Conservation (phyloP, 1,284 basidiomycete genomes). For the Cryptococcus sp. region DNA sequence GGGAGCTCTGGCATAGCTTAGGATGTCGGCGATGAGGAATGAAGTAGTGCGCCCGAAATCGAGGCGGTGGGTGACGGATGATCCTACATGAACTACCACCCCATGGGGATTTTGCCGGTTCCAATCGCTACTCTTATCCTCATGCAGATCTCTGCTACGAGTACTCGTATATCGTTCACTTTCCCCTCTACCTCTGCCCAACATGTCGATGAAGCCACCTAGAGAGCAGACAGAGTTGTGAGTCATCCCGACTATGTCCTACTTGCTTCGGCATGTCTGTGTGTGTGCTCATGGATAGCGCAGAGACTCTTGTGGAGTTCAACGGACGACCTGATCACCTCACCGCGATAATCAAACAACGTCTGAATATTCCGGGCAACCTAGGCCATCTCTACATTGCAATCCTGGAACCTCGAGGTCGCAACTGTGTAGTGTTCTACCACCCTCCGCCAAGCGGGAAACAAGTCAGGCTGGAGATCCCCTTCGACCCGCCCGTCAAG, state of each 20-base stretch:
- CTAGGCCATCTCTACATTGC: constrained; percentile 29
- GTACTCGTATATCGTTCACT: too few relatives aligned
- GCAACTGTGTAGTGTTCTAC: constrained; percentile 13
- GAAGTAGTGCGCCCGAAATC: too few relatives aligned
- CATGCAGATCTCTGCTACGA: background rate
- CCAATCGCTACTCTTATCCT: background rate
- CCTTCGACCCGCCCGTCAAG: constrained; percentile 22
- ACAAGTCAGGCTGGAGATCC: constrained; percentile 14
- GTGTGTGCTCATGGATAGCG: too few relatives aligned
- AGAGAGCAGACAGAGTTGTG: background rate
- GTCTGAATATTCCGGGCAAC: constrained; percentile 19
- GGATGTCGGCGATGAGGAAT: background rate
- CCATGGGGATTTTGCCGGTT: background rate
- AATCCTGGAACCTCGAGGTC: constrained; percentile 12
- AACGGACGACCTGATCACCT: constrained; percentile 31
- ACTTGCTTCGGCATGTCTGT: background rate
- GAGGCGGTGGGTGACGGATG: background rate
- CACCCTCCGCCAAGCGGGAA: constrained; percentile 20
- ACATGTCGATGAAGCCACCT: too few relatives aligned
- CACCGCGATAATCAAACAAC: constrained; percentile 30
- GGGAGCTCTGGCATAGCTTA: constrained; percentile 60
- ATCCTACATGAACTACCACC: background rate
- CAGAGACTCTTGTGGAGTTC: constrained; percentile 4
- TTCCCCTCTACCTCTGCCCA: too few relatives aligned
- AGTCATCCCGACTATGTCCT: background rate